Conservation (phyloP, 2,329 filamentous ascomycete genomes). For the Salinomyces thailandicus region DNA sequence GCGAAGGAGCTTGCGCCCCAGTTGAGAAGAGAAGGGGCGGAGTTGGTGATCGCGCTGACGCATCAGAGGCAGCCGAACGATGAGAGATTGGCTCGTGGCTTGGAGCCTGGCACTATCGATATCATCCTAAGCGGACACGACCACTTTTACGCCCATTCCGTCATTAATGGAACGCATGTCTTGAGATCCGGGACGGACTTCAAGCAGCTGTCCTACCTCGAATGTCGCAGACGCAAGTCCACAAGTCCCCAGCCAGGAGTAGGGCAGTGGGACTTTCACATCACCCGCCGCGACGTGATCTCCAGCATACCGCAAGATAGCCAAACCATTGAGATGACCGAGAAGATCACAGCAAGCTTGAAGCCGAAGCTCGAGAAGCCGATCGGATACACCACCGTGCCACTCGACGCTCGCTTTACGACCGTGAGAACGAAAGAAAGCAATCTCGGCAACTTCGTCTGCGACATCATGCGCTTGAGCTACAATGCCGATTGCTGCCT, state of each 20-base stretch:
- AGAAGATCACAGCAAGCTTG: slow-evolving; percentile 60
- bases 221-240: slow-evolving; percentile 48
- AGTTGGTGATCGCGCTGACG: slow-evolving; percentile 71
- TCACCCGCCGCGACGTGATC: slow-evolving; percentile 63
- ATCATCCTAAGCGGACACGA: slow-evolving; percentile 84
- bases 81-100: slow-evolving; percentile 67
- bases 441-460: slow-evolving; percentile 84
- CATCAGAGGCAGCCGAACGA: slow-evolving; percentile 87
- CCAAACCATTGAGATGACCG: slow-evolving; percentile 51
- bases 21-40: slow-evolving; percentile 65
- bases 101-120: slow-evolving; percentile 59
- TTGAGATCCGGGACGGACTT: slow-evolving; percentile 86
- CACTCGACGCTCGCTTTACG: slow-evolving; percentile 76
- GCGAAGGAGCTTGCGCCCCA: slow-evolving; percentile 65
- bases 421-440: slow-evolving; percentile 69
- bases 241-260: no score
- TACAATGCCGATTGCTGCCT: slow-evolving; percentile 71
- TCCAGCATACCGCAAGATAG: slow-evolving; percentile 56
- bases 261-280: slow-evolving; percentile 59
- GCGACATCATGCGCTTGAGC: slow-evolving; percentile 79
- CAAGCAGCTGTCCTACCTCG: slow-evolving; percentile 82
- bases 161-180: slow-evolving; percentile 71
- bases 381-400: slow-evolving; percentile 69
- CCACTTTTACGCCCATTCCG: slow-evolving; percentile 70
- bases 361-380: slow-evolving; percentile 70